Base-by-base conservation (phyloP, 2,329 filamentous ascomycete species). In the Aspergillus neoniger region DNA sequence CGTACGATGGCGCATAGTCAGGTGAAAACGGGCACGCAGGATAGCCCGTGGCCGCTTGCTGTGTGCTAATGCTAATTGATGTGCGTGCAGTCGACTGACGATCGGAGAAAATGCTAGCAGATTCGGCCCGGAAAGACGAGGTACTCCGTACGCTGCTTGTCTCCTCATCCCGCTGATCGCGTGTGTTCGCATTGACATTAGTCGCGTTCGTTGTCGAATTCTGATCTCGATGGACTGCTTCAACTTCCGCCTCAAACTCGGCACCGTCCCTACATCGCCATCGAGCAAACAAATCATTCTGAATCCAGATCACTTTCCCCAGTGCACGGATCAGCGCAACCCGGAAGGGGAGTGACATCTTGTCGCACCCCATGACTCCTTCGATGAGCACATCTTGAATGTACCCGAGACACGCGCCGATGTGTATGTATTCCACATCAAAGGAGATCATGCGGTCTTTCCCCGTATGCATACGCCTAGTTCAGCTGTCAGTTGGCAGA, bases 231-330 rank as follows among this genome's bases (percentile, higher is more conserved):
- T 55, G 39, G 5, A 17, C 28, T 7, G 53, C 25, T 6, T 55
- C 53, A 5, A 78, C 77, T 53, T 77, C 73, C 4, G 81, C 77
- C 19, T 70, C 75, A 61, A 76, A 83, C 74, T 91, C 89, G 32
- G 87, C 84, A 51, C 88, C 87, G 65, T 91, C 88, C 38, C 84
- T 81, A 38, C 91, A 85, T 69, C 92, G 90, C 88, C 90, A 93
- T 73, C 89, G 90, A n/a, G 90, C 89, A 74, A 94, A 91, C 25
- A 94, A 81, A 74, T 94, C 91, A 71, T 94, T 94, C 76, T 94
- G 91, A 65, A 94, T 92, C 90, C 91, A 94, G 65, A 94, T 88
- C 19, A 94, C 87, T 74, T 95, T 94, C 62, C 86, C 86, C 19
- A 94, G 80, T 0, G 91, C 91, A 72, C 89, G 90, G 48, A 93